Conservation (phyloP, 208 protist genomes). For the Leishmania lainsoni region DNA sequence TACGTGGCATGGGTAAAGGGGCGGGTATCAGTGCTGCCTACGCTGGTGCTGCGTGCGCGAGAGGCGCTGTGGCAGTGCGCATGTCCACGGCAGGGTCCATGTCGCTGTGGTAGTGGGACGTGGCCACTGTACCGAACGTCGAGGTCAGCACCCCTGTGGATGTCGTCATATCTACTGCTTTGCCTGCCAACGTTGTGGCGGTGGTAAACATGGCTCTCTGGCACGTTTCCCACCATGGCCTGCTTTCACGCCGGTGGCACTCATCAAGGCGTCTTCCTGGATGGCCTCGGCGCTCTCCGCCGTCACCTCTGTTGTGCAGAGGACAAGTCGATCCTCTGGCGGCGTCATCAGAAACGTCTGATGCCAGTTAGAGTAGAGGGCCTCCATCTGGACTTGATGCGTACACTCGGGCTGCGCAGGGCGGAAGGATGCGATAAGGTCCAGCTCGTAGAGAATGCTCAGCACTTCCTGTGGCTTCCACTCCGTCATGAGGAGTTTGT, state of each 20-base stretch:
- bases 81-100: background rate
- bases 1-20: constrained; percentile 4
- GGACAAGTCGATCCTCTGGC: constrained; percentile 33
- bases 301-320: constrained; percentile 26
- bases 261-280: background rate
- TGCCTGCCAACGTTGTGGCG: background rate
- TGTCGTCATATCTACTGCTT: background rate
- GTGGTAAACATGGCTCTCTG: background rate
- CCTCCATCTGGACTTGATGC: constrained; percentile 68
- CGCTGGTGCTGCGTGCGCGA: constrained; percentile 10
- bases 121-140: background rate
- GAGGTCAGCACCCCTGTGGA: background rate
- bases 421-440: constrained; percentile 38
- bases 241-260: background rate
- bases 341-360: constrained; percentile 34
- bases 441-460: constrained; percentile 71
- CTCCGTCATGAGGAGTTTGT: constrained; percentile 54
- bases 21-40: constrained; percentile 1
- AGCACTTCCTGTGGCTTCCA: constrained; percentile 66
- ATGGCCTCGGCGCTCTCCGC: constrained; percentile 26
- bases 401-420: constrained; percentile 31
- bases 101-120: background rate
- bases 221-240: background rate
- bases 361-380: constrained; percentile 84
- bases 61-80: background rate